These are phyloP conservation scores for Haematococcus lacustris DNA, from an alignment of 139 green algal species.

Conservation along the genomic window DNA sequence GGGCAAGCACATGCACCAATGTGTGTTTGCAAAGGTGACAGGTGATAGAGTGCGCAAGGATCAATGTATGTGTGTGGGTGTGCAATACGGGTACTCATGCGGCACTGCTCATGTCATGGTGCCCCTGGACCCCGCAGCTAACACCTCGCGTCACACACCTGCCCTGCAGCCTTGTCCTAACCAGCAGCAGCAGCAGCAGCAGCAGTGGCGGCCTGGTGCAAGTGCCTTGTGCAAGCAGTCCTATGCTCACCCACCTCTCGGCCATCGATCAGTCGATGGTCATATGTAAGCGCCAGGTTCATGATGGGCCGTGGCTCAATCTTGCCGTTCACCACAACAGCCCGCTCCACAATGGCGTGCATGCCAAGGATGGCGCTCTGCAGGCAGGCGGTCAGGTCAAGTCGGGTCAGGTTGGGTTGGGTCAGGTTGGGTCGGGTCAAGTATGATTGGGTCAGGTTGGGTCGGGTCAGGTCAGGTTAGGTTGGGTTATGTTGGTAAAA, in stretches of 20 bases:
- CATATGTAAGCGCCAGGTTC: conserved; percentile 98
- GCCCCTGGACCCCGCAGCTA: not conserved
- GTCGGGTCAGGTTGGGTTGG: no score
- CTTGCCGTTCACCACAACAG: conserved; percentile 62
- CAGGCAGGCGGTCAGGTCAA: not conserved
- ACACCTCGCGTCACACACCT: not conserved
- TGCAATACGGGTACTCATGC: not conserved
- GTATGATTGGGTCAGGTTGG: no score
- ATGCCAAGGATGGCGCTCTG: conserved; percentile 87
- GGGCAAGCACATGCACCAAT: not conserved
- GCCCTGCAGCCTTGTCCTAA: not conserved
- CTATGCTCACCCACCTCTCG: conserved; percentile 34
- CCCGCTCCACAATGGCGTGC: conserved; percentile 88
- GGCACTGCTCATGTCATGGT: not conserved
- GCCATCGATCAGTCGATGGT: conserved; percentile 97
- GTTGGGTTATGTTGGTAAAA: no score
- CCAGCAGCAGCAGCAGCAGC: not conserved
- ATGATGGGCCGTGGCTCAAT: conserved; percentile 93
- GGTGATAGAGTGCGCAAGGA: no score
- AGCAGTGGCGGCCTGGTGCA: not conserved
- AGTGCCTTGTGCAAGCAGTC: not conserved
- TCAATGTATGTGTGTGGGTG: not conserved
- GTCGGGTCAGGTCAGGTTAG: no score
- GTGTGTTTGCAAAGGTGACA: not conserved
- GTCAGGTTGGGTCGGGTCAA: no score